Percentiles rank a stretch among this genome's conserved stretches.
Conservation (phyloP, 2,329 filamentous ascomycete species). For the Aspergillus pseudonomiae region DNA sequence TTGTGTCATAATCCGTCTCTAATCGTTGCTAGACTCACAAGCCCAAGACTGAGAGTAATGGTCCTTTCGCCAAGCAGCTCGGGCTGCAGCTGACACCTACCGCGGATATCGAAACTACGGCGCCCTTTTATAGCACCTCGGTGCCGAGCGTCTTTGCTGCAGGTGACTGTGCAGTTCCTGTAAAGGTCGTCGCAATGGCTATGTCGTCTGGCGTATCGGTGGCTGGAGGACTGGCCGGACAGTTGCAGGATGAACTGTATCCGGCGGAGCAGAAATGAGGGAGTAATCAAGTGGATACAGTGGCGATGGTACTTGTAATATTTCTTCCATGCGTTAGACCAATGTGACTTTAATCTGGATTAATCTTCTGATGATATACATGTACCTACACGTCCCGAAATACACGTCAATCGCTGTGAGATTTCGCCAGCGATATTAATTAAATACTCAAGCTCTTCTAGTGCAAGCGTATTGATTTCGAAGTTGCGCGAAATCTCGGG, state of each 20-base stretch:
- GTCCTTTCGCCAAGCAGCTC: slow-evolving; percentile 7
- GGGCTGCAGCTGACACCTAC: slow-evolving; percentile 1
- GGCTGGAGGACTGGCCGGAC: not conserved
- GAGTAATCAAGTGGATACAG: not conserved
- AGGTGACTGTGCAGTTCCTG: not conserved
- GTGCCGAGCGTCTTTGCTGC: slow-evolving; percentile 16
- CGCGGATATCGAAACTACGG: slow-evolving; percentile 1
- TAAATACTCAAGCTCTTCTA: too few species aligned
- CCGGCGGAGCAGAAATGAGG: not conserved
- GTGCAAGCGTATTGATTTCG: too few species aligned
- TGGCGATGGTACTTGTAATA: too few species aligned
- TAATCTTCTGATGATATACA: too few species aligned
- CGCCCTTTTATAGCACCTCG: slow-evolving; percentile 10
- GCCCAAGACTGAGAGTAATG: not conserved
- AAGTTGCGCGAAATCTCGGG: not conserved
- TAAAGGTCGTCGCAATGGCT: not conserved
- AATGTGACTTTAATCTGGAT: too few species aligned
- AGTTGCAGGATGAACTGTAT: not conserved
- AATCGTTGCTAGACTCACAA: not conserved
- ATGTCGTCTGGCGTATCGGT: not conserved
- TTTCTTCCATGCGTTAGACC: too few species aligned
- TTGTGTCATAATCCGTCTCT: not conserved
- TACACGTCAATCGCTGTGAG: too few species aligned
- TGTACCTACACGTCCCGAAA: too few species aligned
- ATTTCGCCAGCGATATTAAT: too few species aligned